These are phyloP conservation scores for Solanum hybrid DNA, from an alignment of 305 asterid genomes.

Conservation along the genomic window DNA sequence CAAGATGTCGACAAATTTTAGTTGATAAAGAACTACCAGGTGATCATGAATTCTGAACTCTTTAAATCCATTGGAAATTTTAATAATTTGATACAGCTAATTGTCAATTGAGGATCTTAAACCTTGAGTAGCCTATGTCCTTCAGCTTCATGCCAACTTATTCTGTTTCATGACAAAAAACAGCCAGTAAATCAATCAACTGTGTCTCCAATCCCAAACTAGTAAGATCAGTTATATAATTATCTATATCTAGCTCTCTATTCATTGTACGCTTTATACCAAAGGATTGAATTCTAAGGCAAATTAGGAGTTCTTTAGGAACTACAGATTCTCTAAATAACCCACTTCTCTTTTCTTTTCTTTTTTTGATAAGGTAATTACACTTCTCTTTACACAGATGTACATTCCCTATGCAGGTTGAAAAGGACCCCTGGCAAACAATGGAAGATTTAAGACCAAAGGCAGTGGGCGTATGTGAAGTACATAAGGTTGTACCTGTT, in stretches of 20 bases:
- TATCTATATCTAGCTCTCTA: neutral
- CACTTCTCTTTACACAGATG: neutral
- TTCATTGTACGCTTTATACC: neutral
- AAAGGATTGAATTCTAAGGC: neutral
- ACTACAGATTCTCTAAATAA: neutral
- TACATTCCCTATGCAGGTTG: neutral
- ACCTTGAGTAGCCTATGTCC: neutral
- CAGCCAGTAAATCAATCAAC: neutral
- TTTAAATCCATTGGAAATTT: neutral
- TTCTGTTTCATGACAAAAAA: neutral
- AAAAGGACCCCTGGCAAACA: neutral
- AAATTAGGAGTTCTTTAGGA: neutral
- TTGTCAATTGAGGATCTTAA: neutral
- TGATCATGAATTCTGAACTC: neutral
- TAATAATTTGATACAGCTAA: neutral
- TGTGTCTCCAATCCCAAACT: neutral
- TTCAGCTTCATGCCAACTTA: neutral
- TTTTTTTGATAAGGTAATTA: neutral
- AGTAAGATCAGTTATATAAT: neutral
- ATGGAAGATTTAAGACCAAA: neutral
- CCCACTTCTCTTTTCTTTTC: neutral
- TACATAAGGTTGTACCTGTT: constrained; percentile 32
- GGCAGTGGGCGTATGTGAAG: neutral
- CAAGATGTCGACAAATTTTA: neutral
- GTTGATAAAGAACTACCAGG: neutral